Evolutionary conservation across 2,329 filamentous ascomycete species (phyloP), one percentile per base, ranked within the genome.

Genomic region (Penicillium janthinellum): DNA sequence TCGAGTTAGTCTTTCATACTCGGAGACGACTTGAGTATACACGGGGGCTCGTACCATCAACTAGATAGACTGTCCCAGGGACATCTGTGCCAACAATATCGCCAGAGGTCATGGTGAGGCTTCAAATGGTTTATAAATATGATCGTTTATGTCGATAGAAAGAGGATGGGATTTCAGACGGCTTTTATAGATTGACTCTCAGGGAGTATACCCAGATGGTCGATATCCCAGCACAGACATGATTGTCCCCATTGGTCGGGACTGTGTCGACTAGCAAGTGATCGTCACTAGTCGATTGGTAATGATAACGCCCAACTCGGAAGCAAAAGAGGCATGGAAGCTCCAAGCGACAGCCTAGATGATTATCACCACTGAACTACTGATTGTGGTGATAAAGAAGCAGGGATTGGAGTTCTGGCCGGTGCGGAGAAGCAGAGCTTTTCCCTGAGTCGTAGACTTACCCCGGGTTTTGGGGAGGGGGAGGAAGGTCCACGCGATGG

Each of bases 51-150:
- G 31, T 65, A 64, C 72, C 60, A 51, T 74, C 73, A 31, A 75
- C 70, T 51, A 75, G 60, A 58, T 70, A 73, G 35, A 74, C 68
- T 0, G 73, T 75, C n/a, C 72, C 73, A 17, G 73, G 73, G 12
- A 75, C 72, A 59, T 73, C 71, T 4, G 65, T 65, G 10, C 61
- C 25, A 5, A 65, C 56, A 45, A 64, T 64, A 42, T 70, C 63
- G 3, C 54, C 51, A 17, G 42, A 57, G 58, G 60, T 31, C 67
- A 69, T 69, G 17, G n/a, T 60, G 44, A 12, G 25, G 34, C 7
- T 34, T 35, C 15, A 12, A 11, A 5, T 35, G n/a, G n/a, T 38
- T 6, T 17, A 12, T 20, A n/a, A 5, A 3, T 4, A 1, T 38
- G n/a, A 22, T 12, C 8, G 6, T 10, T 14, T 12, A 7, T 38